Base-by-base conservation (phyloP, 176 grass and related monocot species). In the Bonia amplexicaulis region DNA sequence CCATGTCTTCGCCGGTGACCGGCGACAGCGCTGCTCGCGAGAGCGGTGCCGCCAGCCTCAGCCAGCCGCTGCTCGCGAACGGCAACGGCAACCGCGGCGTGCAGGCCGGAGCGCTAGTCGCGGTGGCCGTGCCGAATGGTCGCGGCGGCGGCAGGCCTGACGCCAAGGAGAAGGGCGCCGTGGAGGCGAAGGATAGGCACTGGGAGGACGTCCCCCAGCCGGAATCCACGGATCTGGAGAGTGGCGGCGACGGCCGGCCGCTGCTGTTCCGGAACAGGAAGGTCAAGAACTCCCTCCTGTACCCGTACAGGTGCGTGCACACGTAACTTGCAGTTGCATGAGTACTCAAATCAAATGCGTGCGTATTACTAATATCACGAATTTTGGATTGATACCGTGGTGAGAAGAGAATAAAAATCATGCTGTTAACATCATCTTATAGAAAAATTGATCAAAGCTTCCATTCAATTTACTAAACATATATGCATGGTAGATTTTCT, bases 201-300 rank as follows among this genome's bases (percentile, higher is more conserved):
- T 84, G 80, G 86, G 66, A 51, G 35, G 66, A 83, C 16, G 35
- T 88, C 29, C n/a, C 49, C 53, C 53, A 64, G n/a, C 64, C 44
- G 5, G 39, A 25, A 9, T 2, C 3, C 2, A 17, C 27, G 2
- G 86, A 88, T 42, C 49, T 82, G 42, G 86, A 82, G 46, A 51
- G 33, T 16, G 65, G 80, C 69, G 33, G 77, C 72, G 54, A 19
- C 25, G 33, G 19, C 29, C 65, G 65, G 55, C 80, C 46, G n/a
- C 25, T 83, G 9, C 55, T 84, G 66, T 88, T 72, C 86, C 13
- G 17, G 9, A 54, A 64, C 16, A 72, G 40, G 55, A 84, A 45
- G 54, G 86, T 88, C 31, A 88, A 19, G 80, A 54, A 64, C 8
- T 15, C 23, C 45, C 25, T 88, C 41, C 73, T 82, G 7, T 62